These are phyloP conservation scores for Cryphonectria radicalis DNA, from an alignment of 2,329 filamentous ascomycete species.

Conservation along the genomic window DNA sequence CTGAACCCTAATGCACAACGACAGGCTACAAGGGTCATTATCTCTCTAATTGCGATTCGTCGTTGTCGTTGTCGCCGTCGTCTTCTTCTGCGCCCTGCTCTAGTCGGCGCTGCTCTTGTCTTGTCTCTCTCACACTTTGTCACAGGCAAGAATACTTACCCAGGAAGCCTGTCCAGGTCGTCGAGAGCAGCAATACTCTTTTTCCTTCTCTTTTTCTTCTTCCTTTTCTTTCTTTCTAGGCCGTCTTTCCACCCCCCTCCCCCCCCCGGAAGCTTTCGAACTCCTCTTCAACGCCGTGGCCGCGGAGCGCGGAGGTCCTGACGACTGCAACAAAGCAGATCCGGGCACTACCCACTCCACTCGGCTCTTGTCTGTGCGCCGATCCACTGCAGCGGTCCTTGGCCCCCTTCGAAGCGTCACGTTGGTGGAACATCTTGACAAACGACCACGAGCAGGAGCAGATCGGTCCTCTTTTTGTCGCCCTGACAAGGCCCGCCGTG, in stretches of 20 bases:
- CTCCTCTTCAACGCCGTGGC: neutral
- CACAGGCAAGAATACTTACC: neutral
- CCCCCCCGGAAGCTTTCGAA: neutral
- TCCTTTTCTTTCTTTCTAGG: neutral
- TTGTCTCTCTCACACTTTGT: neutral
- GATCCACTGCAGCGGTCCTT: conserved; percentile 10
- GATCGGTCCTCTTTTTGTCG: conserved; percentile 9
- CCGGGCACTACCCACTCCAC: conserved; percentile 1
- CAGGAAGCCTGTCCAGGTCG: neutral
- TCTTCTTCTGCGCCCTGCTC: neutral
- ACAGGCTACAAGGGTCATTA: neutral
- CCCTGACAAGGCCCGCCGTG: neutral
- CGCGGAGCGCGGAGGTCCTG: neutral
- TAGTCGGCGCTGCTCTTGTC: neutral
- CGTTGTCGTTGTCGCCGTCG: neutral
- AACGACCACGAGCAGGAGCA: conserved; percentile 4
- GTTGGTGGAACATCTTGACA: conserved; percentile 17
- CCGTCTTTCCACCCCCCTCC: neutral
- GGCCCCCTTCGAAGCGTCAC: conserved; percentile 12
- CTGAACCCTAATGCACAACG: neutral
- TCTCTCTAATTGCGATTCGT: neutral
- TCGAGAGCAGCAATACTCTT: neutral
- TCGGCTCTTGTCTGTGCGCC: conserved; percentile 16
- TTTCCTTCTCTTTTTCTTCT: neutral
- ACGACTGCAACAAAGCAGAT: neutral